A percentile compares a stretch with the other conserved stretches of the same genome.
Conservation (phyloP, 2,329 filamentous ascomycete genomes). For the Colletotrichum shisoi region DNA sequence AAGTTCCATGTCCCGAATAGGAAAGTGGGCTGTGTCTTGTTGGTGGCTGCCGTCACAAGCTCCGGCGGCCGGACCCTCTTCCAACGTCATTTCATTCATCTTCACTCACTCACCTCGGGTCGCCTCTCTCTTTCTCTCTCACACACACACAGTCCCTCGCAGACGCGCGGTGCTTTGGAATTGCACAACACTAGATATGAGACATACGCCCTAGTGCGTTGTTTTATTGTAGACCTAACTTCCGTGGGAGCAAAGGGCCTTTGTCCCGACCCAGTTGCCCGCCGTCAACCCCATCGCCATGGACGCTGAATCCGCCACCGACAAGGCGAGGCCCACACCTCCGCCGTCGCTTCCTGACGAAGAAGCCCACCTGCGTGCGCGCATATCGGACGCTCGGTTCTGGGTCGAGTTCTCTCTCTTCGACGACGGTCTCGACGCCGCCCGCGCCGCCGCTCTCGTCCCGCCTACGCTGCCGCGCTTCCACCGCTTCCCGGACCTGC, state of each 20-base stretch:
- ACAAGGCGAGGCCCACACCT: neutral
- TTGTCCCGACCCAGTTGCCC: neutral
- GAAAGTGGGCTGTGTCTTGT: conserved; percentile 29
- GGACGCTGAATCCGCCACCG: neutral
- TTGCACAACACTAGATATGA: neutral
- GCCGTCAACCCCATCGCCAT: neutral
- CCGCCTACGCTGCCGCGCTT: conserved; percentile 50
- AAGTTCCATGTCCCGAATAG: conserved; percentile 19
- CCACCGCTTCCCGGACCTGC: conserved; percentile 50
- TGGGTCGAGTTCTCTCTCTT: conserved; percentile 58
- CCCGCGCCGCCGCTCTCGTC: conserved; percentile 17
- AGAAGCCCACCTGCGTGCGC: conserved; percentile 23
- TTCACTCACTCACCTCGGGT: neutral
- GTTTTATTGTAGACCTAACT: too few relatives aligned
- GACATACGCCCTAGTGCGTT: neutral
- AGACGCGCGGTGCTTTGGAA: neutral
- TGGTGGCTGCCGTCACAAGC: conserved; percentile 4
- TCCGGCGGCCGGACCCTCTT: conserved; percentile 18
- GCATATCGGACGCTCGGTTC: conserved; percentile 46
- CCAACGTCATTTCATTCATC: conserved; percentile 26
- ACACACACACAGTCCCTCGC: conserved; percentile 1
- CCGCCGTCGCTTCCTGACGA: conserved; percentile 9
- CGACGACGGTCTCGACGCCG: conserved; percentile 51
- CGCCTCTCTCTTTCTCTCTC: neutral
- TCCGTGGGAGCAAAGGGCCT: neutral